Evolutionary conservation across 192 early-diverging fungal genomes (phyloP), one percentile per base, ranked within the genome.

Genomic region (Mortierella antarctica): DNA sequence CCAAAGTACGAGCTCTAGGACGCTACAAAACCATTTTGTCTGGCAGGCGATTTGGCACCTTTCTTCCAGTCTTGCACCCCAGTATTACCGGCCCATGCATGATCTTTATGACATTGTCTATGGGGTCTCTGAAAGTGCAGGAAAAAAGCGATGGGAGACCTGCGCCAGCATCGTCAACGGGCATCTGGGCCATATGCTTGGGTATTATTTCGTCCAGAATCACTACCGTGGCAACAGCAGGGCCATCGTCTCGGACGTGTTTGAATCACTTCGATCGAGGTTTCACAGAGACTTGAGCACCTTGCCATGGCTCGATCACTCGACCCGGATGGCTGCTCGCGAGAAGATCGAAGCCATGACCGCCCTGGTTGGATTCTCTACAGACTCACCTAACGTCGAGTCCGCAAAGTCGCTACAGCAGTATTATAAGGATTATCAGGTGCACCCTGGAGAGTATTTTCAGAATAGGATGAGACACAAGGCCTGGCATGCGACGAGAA

Each of bases 311-410:
- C 48, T 87, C 39, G 86, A 87, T 74, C 54, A 70, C 49, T 55
- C 13, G 4, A 87, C 86, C 17, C 67, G 77, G n/a, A 45, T 54
- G 5, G 54, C 51, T 5, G 84, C 86, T 11, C 51, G 69, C 6
- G 59, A 83, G 50, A 86, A 86, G 62, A 57, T 81, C 12, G 57
- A 73, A 45, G 75, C 82, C 8, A 67, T 88, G 15, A 70, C 71
- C 20, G 60, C 62, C 23, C 82, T 83, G 50, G 62, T 88, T 13
- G 86, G 86, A 14, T 88, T 72, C 62, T 81, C 86, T 21, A 68
- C 71, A 20, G 46, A 47, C 4, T 58, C 65, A 9, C 82, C 83
- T 12, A 53, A 84, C 49, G 63, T 82, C 7, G 65, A 70, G 58
- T 82, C 83, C 31, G 74, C 84, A 17, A 63, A 81, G 18, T 81